These are phyloP conservation scores for Pseudogymnoascus sp. DNA, from an alignment of 2,329 filamentous ascomycete species.

Conservation along the genomic window DNA sequence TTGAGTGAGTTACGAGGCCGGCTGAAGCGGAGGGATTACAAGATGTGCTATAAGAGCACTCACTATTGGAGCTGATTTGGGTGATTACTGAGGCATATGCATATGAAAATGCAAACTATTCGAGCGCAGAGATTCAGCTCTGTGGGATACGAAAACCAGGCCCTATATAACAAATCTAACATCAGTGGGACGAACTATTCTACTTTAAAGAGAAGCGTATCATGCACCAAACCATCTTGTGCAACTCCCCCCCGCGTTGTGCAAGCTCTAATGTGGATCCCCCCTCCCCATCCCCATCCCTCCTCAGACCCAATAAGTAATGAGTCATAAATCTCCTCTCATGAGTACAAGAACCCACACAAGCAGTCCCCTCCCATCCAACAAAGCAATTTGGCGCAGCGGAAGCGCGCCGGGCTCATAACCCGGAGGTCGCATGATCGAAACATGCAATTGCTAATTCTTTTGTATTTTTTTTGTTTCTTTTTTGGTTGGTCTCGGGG, in stretches of 20 bases:
- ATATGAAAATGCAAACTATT: not conserved
- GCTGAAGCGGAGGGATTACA: not conserved
- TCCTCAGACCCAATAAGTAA: not conserved
- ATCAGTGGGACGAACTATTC: too few species aligned
- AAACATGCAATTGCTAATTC: slow-evolving; percentile 12
- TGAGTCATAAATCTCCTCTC: too few species aligned
- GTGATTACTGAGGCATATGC: not conserved
- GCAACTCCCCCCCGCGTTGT: not conserved
- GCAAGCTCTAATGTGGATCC: not conserved
- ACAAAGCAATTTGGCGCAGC: slow-evolving; percentile 15
- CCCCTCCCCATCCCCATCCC: not conserved
- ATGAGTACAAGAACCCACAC: not conserved
- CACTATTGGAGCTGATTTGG: not conserved
- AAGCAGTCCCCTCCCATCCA: not conserved
- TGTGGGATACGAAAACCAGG: not conserved
- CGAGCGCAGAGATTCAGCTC: not conserved
- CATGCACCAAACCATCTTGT: not conserved
- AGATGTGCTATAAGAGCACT: not conserved
- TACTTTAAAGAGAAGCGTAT: too few species aligned
- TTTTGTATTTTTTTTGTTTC: not conserved
- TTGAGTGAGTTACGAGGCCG: not conserved
- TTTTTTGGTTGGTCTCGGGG: not conserved
- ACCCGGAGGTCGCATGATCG: slow-evolving; percentile 16
- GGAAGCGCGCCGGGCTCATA: slow-evolving; percentile 18
- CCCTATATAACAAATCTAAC: not conserved